These are phyloP conservation scores for Yamadazyma friedrichii DNA, from an alignment of 1,139 yeast genomes.

Conservation along the genomic window DNA sequence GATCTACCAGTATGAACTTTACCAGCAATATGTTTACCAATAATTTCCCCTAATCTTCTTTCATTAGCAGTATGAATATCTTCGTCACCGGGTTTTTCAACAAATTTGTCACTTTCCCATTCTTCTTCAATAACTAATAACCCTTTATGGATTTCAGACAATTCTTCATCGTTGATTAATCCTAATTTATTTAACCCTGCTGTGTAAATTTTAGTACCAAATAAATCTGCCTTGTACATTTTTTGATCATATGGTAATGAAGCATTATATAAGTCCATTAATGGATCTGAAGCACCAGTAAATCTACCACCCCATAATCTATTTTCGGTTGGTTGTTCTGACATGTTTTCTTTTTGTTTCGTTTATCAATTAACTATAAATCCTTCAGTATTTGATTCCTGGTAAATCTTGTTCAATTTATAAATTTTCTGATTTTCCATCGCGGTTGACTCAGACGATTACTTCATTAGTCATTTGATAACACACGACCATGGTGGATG, in stretches of 20 bases:
- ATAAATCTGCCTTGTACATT: constrained; percentile 92
- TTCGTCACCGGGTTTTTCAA: constrained; percentile 90
- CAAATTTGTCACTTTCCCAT: constrained; percentile 76
- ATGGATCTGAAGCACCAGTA: constrained; percentile 94
- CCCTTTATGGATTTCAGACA: constrained; percentile 78
- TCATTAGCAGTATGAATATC: constrained; percentile 99
- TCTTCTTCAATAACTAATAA: constrained; percentile 67
- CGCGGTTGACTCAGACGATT: constrained; percentile 29
- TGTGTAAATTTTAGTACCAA: constrained; percentile 92
- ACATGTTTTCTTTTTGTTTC: constrained; percentile 3
- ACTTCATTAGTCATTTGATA: constrained; percentile 20
- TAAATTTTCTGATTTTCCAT: constrained; percentile 24
- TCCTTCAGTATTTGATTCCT: not conserved
- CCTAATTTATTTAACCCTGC: constrained; percentile 80
- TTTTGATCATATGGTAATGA: constrained; percentile 92
- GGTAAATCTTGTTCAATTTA: not conserved
- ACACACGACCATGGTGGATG: constrained; percentile 3
- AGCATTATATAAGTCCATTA: constrained; percentile 96
- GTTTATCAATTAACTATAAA: not conserved
- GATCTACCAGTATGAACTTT: constrained; percentile 98
- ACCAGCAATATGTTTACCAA: constrained; percentile 91
- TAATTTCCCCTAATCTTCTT: constrained; percentile 92
- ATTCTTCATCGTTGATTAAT: constrained; percentile 68
- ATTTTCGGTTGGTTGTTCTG: constrained; percentile 47
- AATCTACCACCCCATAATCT: constrained; percentile 99